These are phyloP conservation scores for Globisporangium takayamanum DNA, from an alignment of 352 stramenopile species.

Conservation along the genomic window DNA sequence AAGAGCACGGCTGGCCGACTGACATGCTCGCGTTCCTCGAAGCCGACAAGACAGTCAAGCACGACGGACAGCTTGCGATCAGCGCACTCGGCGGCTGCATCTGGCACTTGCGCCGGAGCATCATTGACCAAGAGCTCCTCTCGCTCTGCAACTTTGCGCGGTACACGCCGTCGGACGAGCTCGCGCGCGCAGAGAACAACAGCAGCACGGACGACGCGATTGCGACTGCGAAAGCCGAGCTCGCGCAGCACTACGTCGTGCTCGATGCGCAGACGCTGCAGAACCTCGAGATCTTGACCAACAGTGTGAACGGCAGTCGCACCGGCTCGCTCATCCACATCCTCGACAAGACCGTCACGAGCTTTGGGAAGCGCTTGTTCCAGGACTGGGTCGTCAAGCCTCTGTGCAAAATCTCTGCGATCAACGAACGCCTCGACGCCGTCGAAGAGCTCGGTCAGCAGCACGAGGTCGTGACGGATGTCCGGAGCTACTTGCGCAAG, in stretches of 20 bases:
- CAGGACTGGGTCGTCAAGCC: slow-evolving; percentile 96
- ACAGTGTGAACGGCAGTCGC: slow-evolving; percentile 87
- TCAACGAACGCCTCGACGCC: slow-evolving; percentile 94
- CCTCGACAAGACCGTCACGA: slow-evolving; percentile 88
- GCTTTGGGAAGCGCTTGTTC: slow-evolving; percentile 94
- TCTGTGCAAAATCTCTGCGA: slow-evolving; percentile 91
- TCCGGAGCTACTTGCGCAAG: slow-evolving; percentile 81
- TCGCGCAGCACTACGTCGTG: slow-evolving; percentile 88
- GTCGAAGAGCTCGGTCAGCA: slow-evolving; percentile 92
- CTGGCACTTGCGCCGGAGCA: slow-evolving; percentile 72
- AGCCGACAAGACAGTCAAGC: slow-evolving; percentile 63
- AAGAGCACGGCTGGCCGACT: slow-evolving; percentile 59
- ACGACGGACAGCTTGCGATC: slow-evolving; percentile 52
- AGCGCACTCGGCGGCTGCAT: slow-evolving; percentile 69
- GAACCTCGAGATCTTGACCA: slow-evolving; percentile 94
- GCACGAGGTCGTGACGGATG: slow-evolving; percentile 67
- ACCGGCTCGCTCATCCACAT: slow-evolving; percentile 90
- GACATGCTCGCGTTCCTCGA: slow-evolving; percentile 54
- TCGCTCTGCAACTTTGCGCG: slow-evolving; percentile 70
- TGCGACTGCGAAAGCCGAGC: slow-evolving; percentile 30
- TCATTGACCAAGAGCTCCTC: slow-evolving; percentile 81
- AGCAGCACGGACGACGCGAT: slow-evolving; percentile 4
- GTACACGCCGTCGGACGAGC: slow-evolving; percentile 77
- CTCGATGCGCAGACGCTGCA: slow-evolving; percentile 96
- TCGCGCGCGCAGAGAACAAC: slow-evolving; percentile 16